A percentile compares a stretch with the other conserved stretches of the same genome.
phyloP scores from a whole-genome alignment of 1,139 yeast species.

The Maudiozyma humilis region DNA sequence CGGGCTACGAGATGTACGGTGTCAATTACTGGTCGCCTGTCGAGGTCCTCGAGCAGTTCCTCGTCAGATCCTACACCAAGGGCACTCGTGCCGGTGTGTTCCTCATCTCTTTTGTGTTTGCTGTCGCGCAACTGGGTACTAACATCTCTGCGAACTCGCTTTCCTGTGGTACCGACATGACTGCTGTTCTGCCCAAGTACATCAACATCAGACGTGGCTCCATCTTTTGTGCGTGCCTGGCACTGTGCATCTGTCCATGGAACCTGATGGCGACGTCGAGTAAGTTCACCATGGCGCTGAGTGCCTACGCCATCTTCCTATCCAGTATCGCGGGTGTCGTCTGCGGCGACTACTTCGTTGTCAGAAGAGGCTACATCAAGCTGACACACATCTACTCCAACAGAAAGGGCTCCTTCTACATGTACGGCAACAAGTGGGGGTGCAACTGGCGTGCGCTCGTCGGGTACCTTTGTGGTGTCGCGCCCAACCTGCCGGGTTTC shows the following conservation, averaged over 20 bases:
- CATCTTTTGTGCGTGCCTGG: conserved; percentile 68
- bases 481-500: conserved; percentile 81
- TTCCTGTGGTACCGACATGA: conserved; percentile 85
- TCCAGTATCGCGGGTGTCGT: conserved; percentile 83
- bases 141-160: conserved; percentile 84
- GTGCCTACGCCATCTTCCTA: conserved; percentile 80
- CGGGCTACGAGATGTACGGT: conserved; percentile 63
- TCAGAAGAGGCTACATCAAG: conserved; percentile 63
- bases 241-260: conserved; percentile 84
- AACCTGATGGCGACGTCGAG: conserved; percentile 65
- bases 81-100: conserved; percentile 87
- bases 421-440: conserved; percentile 51
- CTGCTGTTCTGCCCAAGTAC: conserved; percentile 72
- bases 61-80: conserved; percentile 48
- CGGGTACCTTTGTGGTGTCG: conserved; percentile 65
- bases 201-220: conserved; percentile 80
- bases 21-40: conserved; percentile 79
- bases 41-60: conserved; percentile 60
- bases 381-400: conserved; percentile 55
- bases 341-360: conserved; percentile 65
- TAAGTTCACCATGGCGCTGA: conserved; percentile 73
- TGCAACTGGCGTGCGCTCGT: conserved; percentile 73
- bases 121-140: conserved; percentile 84
- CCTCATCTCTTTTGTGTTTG: conserved; percentile 67
- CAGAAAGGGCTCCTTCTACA: conserved; percentile 43